Evolutionary conservation across 257 asterid species (phyloP).

Genomic region (Fraxinus americana): DNA sequence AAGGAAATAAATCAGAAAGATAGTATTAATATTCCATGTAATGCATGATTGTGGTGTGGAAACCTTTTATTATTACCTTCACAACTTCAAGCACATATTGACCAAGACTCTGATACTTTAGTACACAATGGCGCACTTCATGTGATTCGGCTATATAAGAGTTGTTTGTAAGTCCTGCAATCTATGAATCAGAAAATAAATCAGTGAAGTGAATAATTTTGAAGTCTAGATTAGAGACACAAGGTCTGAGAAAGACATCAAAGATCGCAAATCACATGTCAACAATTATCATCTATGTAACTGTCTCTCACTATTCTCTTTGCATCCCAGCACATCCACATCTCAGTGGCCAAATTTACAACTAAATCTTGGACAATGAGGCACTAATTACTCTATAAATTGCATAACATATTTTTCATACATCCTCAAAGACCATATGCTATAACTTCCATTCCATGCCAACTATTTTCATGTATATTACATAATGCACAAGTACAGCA

Average conservation of each 20-base stretch:
- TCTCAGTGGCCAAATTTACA: background rate
- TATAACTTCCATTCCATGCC: background rate
- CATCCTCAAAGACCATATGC: constrained; percentile 3
- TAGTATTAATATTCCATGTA: constrained; percentile 17
- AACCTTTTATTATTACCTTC: constrained; percentile 59
- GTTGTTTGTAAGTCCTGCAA: constrained; percentile 91
- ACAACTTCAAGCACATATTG: constrained; percentile 85
- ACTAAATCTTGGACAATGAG: constrained; percentile 16
- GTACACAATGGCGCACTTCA: constrained; percentile 84
- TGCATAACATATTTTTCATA: background rate
- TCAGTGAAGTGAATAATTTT: constrained; percentile 12
- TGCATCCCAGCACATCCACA: background rate
- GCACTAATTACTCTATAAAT: background rate
- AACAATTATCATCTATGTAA: constrained; percentile 19
- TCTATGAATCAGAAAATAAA: constrained; percentile 42
- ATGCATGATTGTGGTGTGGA: constrained; percentile 6
- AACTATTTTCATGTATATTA: background rate
- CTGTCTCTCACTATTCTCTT: background rate
- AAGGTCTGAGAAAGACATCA: background rate
- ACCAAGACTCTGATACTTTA: constrained; percentile 71
- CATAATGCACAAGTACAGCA: background rate
- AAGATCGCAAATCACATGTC: constrained; percentile 2
- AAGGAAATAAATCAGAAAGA: constrained; percentile 11
- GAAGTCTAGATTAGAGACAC: constrained; percentile 26
- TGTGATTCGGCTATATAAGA: constrained; percentile 75